Percentiles rank a stretch among this genome's conserved stretches.
Evolutionary conservation across 495 filamentous ascomycete species (phyloP).

Genomic region (Lophiostoma macrostomum): DNA sequence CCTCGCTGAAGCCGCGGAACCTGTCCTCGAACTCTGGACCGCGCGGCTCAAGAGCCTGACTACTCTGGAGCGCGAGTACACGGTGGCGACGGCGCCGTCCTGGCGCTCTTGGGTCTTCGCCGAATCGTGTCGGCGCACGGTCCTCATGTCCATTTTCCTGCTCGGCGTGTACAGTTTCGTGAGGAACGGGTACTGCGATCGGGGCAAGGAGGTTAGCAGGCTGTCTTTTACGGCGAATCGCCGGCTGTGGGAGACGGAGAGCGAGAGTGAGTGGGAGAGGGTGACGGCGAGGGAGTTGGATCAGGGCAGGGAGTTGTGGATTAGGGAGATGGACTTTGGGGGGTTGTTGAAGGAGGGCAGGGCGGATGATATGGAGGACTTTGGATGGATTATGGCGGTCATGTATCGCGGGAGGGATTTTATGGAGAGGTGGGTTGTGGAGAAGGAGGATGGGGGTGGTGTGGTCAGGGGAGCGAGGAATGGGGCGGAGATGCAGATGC

Average conservation of each 20-base stretch:
- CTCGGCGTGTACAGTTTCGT: conserved; percentile 43
- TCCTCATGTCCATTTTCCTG: conserved; percentile 43
- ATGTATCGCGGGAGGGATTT: conserved; percentile 26
- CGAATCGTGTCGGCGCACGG: conserved; percentile 47
- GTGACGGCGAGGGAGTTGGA: conserved; percentile 35
- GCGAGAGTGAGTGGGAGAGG: conserved; percentile 36
- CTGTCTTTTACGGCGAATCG: conserved; percentile 44
- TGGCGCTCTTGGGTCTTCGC: conserved; percentile 48
- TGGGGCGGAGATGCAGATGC: too few relatives aligned
- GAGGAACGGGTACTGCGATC: conserved; percentile 43
- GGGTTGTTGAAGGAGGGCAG: conserved; percentile 9
- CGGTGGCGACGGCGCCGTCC: conserved; percentile 13
- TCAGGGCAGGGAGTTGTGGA: conserved; percentile 9
- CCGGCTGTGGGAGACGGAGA: conserved; percentile 41
- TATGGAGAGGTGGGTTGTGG: conserved; percentile 24
- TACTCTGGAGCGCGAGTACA: conserved; percentile 1
- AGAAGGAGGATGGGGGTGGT: too few relatives aligned
- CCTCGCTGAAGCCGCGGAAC: conserved; percentile 47
- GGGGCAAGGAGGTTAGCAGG: conserved; percentile 27
- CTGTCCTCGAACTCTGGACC: conserved; percentile 45
- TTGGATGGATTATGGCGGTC: conserved; percentile 26
- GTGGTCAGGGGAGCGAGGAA: too few relatives aligned
- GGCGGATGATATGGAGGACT: conserved; percentile 23
- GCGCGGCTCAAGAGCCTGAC: conserved; percentile 37
- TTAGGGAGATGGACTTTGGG: conserved; percentile 24